These are phyloP conservation scores for Rhynchospora breviuscula DNA, from an alignment of 176 grass and related monocot genomes.

Conservation along the genomic window DNA sequence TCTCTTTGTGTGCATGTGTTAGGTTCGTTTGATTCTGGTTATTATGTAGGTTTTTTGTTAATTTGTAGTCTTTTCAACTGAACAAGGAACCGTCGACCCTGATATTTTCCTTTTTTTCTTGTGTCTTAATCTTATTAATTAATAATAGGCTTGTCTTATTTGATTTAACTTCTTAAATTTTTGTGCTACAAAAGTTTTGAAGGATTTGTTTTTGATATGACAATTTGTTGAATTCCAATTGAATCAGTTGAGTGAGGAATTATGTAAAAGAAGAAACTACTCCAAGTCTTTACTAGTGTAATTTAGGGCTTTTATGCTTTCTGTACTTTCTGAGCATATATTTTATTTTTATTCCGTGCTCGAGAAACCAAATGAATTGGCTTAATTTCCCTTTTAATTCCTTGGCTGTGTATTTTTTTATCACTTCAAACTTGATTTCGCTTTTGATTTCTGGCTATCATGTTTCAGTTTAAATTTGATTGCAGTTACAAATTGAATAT, in stretches of 20 bases:
- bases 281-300: not conserved
- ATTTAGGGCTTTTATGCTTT: not conserved
- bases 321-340: not conserved
- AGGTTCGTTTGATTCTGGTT: not conserved
- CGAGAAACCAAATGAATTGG: not conserved
- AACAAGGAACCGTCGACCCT: not conserved
- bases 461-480: not conserved
- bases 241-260: not conserved
- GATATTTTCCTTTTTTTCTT: not conserved
- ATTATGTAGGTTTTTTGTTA: not conserved
- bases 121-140: not conserved
- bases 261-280: not conserved
- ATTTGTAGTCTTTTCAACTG: not conserved
- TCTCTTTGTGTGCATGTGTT: not conserved
- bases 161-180: not conserved
- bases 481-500: not conserved
- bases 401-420: not conserved
- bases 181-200: not conserved
- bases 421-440: not conserved
- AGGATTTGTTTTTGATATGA: not conserved
- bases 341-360: not conserved
- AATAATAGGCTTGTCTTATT: not conserved
- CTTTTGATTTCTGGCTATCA: not conserved
- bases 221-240: not conserved
- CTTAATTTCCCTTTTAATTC: slow-evolving; percentile 6